Base-by-base conservation (phyloP, 108 stramenopile genomes). In the Cyclostephanos tholiformis region DNA sequence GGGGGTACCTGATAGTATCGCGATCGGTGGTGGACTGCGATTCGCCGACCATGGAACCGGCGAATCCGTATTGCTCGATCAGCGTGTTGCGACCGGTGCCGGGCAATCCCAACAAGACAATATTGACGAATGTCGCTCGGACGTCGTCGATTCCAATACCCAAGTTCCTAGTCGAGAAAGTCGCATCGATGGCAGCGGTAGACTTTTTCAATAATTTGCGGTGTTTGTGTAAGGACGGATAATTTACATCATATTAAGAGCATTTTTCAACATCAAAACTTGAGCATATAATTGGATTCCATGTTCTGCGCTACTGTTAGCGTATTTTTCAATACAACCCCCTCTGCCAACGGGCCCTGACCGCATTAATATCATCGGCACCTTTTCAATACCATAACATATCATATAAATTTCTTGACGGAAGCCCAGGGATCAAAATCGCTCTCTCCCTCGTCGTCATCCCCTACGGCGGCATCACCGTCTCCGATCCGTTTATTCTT, bases 381-480 rank as follows among this genome's bases (percentile, higher is more conserved):
- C 30, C 30, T 27, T 12, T 12, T 20, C 13, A n/a, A n/a, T n/a
- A 32, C 32, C 32, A 4, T 2, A 58, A 35, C 30, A 0, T 35
- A 14, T 58, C 57, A 58, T 58, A 32, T 22, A 22, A 20, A 83
- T 44, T 32, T 65, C 57, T 86, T 87, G 0, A 87, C 67, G 17
- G 66, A 72, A 4, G 91, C 89, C 90, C 93, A 91, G n/a, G 89
- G 91, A 85, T 91, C 90, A 67, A 83, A 88, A 25, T 84, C 87
- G 43, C 62, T 39, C 11, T 72, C 71, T 27, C 35, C 71, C 19
- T 36, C 73, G 44, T 67, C 72, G 32, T 59, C 77, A 0, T 82
- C 69, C 39, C 67, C 68, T 9, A 17, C 44, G 41, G 41, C 9
- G 41, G 41, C 41, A 41, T 41, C 41, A 7, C 66, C 46, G 57